Evolutionary conservation across 2,329 filamentous ascomycete species (phyloP).

Genomic region (Curvularia eragrostidis): DNA sequence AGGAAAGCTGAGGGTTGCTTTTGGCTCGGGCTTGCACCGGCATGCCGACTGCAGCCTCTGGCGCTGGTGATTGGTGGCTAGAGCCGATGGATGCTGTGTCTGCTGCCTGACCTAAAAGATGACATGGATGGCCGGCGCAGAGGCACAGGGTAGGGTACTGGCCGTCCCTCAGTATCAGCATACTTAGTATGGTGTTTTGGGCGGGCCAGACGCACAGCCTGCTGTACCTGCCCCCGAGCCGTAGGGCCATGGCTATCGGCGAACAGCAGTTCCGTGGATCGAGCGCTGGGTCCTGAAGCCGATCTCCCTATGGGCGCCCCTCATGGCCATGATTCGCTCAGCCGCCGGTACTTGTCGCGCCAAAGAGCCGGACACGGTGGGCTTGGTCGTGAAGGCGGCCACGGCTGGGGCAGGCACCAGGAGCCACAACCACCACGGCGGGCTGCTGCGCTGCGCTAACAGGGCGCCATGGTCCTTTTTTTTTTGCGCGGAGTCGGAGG

Average conservation of each 20-base stretch:
- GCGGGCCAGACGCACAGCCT: neutral
- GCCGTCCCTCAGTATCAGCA: no score
- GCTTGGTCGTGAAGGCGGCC: constrained; percentile 33
- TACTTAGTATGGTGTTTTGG: no score
- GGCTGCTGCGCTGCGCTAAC: constrained; percentile 21
- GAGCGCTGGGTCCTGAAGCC: constrained; percentile 17
- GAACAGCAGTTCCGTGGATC: constrained; percentile 28
- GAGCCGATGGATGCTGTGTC: constrained; percentile 16
- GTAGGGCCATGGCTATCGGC: constrained; percentile 3
- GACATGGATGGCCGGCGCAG: constrained; percentile 5
- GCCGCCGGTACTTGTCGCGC: constrained; percentile 22
- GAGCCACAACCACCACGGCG: constrained; percentile 22
- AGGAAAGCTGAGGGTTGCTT: constrained; percentile 11
- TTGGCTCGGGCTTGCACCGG: constrained; percentile 24
- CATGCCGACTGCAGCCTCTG: constrained; percentile 20
- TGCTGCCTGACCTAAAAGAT: constrained; percentile 26
- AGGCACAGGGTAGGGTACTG: no score
- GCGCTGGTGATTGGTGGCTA: constrained; percentile 23
- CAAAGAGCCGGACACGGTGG: constrained; percentile 30
- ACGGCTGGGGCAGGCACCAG: constrained; percentile 15
- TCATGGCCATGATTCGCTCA: constrained; percentile 31
- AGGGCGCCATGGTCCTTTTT: constrained; percentile 3
- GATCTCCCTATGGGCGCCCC: constrained; percentile 11
- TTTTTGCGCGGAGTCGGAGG: constrained; percentile 25
- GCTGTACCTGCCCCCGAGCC: neutral